These are phyloP conservation scores for Sphagnum contortum DNA, from an alignment of 225 moss, liverwort and hornwort species.

Conservation along the genomic window DNA sequence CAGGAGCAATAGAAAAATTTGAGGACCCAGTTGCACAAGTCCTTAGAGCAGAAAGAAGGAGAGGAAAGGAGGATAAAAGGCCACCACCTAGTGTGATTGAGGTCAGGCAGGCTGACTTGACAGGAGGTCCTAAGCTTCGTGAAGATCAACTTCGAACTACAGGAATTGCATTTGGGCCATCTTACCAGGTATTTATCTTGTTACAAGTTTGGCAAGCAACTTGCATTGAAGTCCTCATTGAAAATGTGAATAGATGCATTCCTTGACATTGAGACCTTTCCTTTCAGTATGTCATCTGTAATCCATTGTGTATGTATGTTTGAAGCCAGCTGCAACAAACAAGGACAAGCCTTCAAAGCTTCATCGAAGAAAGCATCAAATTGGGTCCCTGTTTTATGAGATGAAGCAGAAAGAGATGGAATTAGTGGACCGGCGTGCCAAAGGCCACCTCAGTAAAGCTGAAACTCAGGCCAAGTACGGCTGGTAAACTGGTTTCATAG, in stretches of 20 bases:
- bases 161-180: slow-evolving; percentile 92
- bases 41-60: slow-evolving; percentile 75
- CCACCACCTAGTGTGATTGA: slow-evolving; percentile 65
- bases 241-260: no score
- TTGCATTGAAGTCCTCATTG: no score
- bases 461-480: slow-evolving; percentile 99
- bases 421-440: slow-evolving; percentile 71
- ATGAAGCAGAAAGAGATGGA: slow-evolving; percentile 95
- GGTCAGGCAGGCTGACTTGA: slow-evolving; percentile 94
- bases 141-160: slow-evolving; percentile 85
- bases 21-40: slow-evolving; percentile 63
- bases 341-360: slow-evolving; percentile 91
- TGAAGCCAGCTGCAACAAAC: slow-evolving; percentile 68
- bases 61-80: slow-evolving; percentile 61
- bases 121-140: slow-evolving; percentile 53
- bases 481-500: slow-evolving; percentile 38
- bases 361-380: slow-evolving; percentile 92
- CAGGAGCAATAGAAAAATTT: slow-evolving; percentile 7
- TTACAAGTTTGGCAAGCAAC: no score
- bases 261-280: no score
- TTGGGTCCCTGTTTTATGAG: slow-evolving; percentile 82
- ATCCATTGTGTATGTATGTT: slow-evolving; percentile 1
- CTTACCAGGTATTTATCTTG: slow-evolving; percentile 47
- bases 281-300: neutral
- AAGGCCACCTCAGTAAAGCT: slow-evolving; percentile 83